These are phyloP conservation scores for Nissolia schottii DNA, from an alignment of 306 rosid genomes.

Conservation along the genomic window DNA sequence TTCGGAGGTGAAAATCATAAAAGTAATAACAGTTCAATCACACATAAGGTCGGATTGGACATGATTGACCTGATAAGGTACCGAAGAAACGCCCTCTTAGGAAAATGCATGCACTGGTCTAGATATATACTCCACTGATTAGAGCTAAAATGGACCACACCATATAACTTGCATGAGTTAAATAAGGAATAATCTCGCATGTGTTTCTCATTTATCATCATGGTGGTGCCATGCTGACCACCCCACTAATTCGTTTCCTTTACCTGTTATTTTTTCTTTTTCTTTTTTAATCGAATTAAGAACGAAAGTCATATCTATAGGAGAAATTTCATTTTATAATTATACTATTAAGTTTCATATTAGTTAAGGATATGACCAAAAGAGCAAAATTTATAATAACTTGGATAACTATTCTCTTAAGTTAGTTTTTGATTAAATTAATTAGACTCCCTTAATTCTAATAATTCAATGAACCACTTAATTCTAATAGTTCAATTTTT, in stretches of 20 bases:
- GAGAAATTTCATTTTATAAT: background rate
- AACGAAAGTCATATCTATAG: background rate
- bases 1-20: no score
- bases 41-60: background rate
- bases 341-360: no score
- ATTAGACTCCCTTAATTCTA: no score
- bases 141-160: background rate
- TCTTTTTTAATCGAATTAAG: background rate
- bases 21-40: background rate
- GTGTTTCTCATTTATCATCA: conserved; percentile 17
- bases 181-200: background rate
- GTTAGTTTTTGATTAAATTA: no score
- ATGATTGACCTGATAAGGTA: background rate
- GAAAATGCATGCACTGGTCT: background rate
- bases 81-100: background rate
- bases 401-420: no score
- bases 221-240: background rate
- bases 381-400: no score
- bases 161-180: background rate
- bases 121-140: background rate
- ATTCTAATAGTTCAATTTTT: background rate
- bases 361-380: no score
- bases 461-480: no score
- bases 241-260: background rate
- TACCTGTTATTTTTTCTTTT: background rate